Evolutionary conservation across 176 grass and related monocot species (phyloP), one percentile per base, ranked within the genome.

Genomic region (Avena sativa): DNA sequence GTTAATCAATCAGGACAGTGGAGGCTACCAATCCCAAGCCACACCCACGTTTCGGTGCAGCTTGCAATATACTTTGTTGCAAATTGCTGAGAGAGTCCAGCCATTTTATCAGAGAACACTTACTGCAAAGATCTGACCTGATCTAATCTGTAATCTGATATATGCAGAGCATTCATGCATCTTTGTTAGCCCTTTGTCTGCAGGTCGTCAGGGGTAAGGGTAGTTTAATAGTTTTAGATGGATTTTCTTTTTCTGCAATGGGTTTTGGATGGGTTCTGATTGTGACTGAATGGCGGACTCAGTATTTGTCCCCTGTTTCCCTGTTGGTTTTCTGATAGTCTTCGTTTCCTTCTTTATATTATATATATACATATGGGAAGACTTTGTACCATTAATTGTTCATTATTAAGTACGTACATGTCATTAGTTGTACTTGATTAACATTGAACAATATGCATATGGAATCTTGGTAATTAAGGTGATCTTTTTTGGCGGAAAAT

Each of bases 21-120:
- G 85, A 83, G 81, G 81, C 75, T 83, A 80, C 89, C 85, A 80
- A 87, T 91, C 89, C 80, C 89, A 23, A 87, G 81, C 20, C 81
- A 76, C 26, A 58, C 48, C 75, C 81, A 87, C 68, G 85, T 80
- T 81, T 84, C 57, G 20, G 57, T 87, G 47, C 32, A 79, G 64
- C 28, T 61, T 61, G 19, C 43, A 71, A 14, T 30, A 14, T 30
- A 63, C 26, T 78, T 71, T 63, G 28, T 17, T 13, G 79, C 53
- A 23, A 71, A 44, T 34, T 71, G 52, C 40, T 61, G 52, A 48
- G 52, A 48, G 28, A 43, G 25, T 76, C 32, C 21, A 28, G 36
- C 67, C 47, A 65, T 23, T 77, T 23, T 49, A 90, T 57, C 70
- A 61, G 62, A 55, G 26, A 49, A 58, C 71, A 76, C 32, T 56